A percentile compares a stretch with the other conserved stretches of the same genome.
Conservation (phyloP, 805 yeast species). For the Blastobotrys robertii region DNA sequence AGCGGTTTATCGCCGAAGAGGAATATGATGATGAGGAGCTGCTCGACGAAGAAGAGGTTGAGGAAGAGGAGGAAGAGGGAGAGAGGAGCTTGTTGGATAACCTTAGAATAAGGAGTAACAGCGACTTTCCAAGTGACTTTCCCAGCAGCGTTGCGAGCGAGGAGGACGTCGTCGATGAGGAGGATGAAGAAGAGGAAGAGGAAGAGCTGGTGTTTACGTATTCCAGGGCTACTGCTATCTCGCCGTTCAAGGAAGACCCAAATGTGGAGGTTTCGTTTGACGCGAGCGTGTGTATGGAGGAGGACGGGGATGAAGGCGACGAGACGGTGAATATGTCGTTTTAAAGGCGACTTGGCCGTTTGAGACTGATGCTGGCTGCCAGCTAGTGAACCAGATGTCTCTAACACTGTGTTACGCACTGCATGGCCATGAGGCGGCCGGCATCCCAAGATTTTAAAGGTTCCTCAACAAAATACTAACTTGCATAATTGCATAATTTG, state of each 20-base stretch:
- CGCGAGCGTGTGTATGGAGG: neutral
- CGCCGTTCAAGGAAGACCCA: too few species aligned
- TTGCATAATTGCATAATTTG: too few species aligned
- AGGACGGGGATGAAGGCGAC: neutral
- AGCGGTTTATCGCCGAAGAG: constrained; percentile 17
- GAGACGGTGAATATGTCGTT: constrained; percentile 1
- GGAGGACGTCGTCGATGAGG: neutral
- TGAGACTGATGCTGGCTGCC: neutral
- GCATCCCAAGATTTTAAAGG: neutral
- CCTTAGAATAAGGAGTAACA: neutral
- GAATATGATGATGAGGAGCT: constrained; percentile 8
- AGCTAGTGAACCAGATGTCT: neutral
- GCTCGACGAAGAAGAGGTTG: neutral
- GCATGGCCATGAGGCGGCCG: neutral
- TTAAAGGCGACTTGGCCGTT: neutral
- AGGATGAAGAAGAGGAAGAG: neutral
- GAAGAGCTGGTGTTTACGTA: neutral
- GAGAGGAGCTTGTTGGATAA: neutral
- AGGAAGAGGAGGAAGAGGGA: neutral
- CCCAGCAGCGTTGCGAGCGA: neutral
- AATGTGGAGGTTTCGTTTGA: too few species aligned
- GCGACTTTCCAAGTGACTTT: neutral
- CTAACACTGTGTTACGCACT: too few species aligned
- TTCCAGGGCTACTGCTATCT: too few species aligned
- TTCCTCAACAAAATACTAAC: neutral